Evolutionary conservation across 2,329 filamentous ascomycete genomes (phyloP).

Genomic region (Claviceps capensis): DNA sequence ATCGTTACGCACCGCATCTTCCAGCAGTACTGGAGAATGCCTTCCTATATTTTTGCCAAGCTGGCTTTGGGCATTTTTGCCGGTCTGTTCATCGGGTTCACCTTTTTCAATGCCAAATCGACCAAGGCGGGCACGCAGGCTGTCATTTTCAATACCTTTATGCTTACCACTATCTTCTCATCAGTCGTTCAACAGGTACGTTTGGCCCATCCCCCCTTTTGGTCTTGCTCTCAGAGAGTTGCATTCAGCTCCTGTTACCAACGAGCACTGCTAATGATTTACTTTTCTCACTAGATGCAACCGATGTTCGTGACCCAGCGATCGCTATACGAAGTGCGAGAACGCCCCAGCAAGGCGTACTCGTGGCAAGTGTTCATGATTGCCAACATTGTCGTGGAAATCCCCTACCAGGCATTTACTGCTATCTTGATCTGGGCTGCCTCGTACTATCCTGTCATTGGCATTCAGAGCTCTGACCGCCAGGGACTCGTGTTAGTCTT

Average conservation of each 20-base stretch:
- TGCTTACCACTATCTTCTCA: constrained; percentile 62
- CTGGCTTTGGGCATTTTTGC: constrained; percentile 43
- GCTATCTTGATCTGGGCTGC: constrained; percentile 48
- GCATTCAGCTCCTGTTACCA: neutral
- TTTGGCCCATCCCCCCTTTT: neutral
- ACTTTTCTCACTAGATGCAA: constrained; percentile 27
- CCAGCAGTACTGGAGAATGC: constrained; percentile 74
- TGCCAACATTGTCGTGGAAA: constrained; percentile 57
- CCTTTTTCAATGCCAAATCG: constrained; percentile 43
- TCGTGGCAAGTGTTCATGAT: constrained; percentile 63
- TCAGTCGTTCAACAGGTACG: constrained; percentile 47
- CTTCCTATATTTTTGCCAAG: constrained; percentile 66
- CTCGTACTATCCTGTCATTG: constrained; percentile 55
- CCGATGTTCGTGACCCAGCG: constrained; percentile 64
- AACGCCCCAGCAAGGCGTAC: constrained; percentile 61
- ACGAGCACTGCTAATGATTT: neutral
- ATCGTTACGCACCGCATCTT: constrained; percentile 58
- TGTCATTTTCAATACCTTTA: constrained; percentile 62
- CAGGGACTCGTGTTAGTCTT: constrained; percentile 54
- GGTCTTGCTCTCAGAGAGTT: neutral
- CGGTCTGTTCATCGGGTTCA: constrained; percentile 62
- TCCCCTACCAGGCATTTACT: constrained; percentile 55
- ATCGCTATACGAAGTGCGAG: constrained; percentile 62
- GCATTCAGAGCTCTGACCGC: constrained; percentile 35
- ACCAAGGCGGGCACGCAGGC: constrained; percentile 59